A percentile compares a stretch with the other conserved stretches of the same genome.
Conservation (phyloP, 2,329 filamentous ascomycete species). For the Coccinonectria pachysandricola region DNA sequence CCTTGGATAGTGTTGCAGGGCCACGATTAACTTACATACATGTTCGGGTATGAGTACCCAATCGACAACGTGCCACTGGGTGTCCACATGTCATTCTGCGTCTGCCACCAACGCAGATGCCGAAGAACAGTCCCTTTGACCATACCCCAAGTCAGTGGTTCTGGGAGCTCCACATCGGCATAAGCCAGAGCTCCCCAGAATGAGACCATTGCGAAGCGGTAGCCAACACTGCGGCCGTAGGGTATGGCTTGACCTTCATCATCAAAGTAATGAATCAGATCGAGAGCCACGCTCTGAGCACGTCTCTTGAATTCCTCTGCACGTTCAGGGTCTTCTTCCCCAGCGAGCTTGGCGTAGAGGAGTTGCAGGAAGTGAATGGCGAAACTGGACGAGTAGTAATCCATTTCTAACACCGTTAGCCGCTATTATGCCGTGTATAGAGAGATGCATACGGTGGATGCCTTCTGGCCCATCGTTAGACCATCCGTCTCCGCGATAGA, state of each 20-base stretch:
- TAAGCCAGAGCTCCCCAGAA: conserved; percentile 75
- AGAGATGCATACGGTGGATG: conserved; percentile 47
- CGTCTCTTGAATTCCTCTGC: conserved; percentile 60
- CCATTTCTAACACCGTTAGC: conserved; percentile 49
- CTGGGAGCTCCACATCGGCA: conserved; percentile 61
- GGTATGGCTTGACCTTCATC: conserved; percentile 61
- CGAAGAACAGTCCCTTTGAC: conserved; percentile 67
- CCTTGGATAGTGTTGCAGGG: too few species aligned
- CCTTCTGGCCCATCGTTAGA: conserved; percentile 71
- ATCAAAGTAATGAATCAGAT: conserved; percentile 69
- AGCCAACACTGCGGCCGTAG: conserved; percentile 68
- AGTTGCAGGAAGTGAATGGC: conserved; percentile 74
- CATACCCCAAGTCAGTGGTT: conserved; percentile 66
- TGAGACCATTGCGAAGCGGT: conserved; percentile 76
- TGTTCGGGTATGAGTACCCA: conserved; percentile 71
- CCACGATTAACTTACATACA: conserved; percentile 52
- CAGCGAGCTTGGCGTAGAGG: conserved; percentile 63
- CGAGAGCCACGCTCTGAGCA: conserved; percentile 55
- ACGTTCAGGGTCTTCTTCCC: conserved; percentile 53
- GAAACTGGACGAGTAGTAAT: conserved; percentile 76
- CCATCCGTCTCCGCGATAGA: conserved; percentile 75
- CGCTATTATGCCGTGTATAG: background rate
- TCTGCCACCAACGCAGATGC: conserved; percentile 72
- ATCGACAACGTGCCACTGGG: conserved; percentile 64
- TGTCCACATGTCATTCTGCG: conserved; percentile 64